phyloP scores from a whole-genome alignment of 1,284 basidiomycete species.

The Wallemia ichthyophaga region DNA sequence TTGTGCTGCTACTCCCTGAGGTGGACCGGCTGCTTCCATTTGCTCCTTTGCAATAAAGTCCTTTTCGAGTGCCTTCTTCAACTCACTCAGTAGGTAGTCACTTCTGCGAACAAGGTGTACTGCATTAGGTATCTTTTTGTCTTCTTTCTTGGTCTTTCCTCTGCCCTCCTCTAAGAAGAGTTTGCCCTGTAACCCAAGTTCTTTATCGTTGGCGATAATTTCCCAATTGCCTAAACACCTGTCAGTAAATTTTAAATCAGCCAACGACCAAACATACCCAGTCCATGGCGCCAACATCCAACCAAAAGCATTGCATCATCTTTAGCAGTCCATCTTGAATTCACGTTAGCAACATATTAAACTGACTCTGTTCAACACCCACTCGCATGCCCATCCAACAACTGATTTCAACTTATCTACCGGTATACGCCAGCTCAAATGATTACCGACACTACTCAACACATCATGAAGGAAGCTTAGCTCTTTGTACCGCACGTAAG shows the following conservation, averaged over 20 bases:
- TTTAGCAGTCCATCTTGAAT: conserved; percentile 67
- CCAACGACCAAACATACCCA: conserved; percentile 92
- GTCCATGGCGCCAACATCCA: conserved; percentile 76
- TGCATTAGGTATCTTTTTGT: conserved; percentile 68
- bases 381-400: conserved; percentile 1
- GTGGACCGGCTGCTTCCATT: conserved; percentile 3
- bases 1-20: not conserved
- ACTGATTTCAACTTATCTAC: conserved; percentile 29
- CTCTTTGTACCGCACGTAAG: conserved; percentile 64
- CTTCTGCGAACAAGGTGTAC: conserved; percentile 91
- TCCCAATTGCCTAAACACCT: conserved; percentile 18
- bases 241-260: conserved; percentile 1
- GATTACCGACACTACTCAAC: conserved; percentile 31
- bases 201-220: conserved; percentile 26
- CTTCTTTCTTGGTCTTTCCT: conserved; percentile 28
- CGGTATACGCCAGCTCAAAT: conserved; percentile 56
- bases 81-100: conserved; percentile 65
- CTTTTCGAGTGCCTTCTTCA: conserved; percentile 81
- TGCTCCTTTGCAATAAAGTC: conserved; percentile 2
- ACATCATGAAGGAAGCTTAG: conserved; percentile 64
- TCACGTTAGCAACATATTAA: conserved; percentile 82
- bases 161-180: conserved; percentile 95
- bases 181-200: conserved; percentile 57
- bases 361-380: conserved; percentile 17
- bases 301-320: conserved; percentile 85